phyloP scores from a whole-genome alignment of 2,329 filamentous ascomycete genomes.

The Exophiala oligosperma region DNA sequence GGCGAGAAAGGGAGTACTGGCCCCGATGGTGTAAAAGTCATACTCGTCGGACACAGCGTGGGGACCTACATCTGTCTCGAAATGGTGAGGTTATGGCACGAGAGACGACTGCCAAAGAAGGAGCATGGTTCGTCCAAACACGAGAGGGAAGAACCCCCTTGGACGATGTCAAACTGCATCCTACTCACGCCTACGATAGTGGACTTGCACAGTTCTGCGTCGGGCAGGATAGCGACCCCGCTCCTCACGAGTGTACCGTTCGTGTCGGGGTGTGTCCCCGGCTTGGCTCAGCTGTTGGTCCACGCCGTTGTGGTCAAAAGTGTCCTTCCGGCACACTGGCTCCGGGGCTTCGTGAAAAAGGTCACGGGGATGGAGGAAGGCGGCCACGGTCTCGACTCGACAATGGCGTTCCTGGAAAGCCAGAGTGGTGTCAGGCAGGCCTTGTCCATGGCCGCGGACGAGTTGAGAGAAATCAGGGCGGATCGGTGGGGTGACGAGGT shows the following conservation, averaged over 20 bases:
- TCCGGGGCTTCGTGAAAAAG: slow-evolving; percentile 43
- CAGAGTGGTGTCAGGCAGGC: slow-evolving; percentile 53
- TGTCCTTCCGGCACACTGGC: slow-evolving; percentile 38
- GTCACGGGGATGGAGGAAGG: slow-evolving; percentile 45
- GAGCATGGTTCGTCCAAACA: not conserved
- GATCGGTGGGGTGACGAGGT: slow-evolving; percentile 61
- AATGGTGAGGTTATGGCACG: slow-evolving; percentile 59
- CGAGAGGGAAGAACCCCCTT: not conserved
- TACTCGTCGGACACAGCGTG: slow-evolving; percentile 73
- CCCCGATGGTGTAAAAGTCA: slow-evolving; percentile 43
- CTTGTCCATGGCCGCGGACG: slow-evolving; percentile 59
- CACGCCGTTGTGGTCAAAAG: slow-evolving; percentile 40
- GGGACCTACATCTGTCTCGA: slow-evolving; percentile 72
- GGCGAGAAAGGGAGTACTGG: not conserved
- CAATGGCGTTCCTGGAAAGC: slow-evolving; percentile 52
- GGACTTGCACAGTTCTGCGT: slow-evolving; percentile 65
- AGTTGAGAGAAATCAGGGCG: slow-evolving; percentile 56
- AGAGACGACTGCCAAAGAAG: slow-evolving; percentile 24
- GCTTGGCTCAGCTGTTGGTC: slow-evolving; percentile 46
- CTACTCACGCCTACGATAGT: slow-evolving; percentile 73
- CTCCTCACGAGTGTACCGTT: slow-evolving; percentile 53
- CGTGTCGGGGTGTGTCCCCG: slow-evolving; percentile 37
- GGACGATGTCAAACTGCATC: slow-evolving; percentile 52
- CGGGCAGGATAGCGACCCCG: slow-evolving; percentile 63
- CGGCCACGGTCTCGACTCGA: slow-evolving; percentile 47